Evolutionary conservation across 495 filamentous ascomycete species (phyloP).

Genomic region (Penicillium paradoxum): DNA sequence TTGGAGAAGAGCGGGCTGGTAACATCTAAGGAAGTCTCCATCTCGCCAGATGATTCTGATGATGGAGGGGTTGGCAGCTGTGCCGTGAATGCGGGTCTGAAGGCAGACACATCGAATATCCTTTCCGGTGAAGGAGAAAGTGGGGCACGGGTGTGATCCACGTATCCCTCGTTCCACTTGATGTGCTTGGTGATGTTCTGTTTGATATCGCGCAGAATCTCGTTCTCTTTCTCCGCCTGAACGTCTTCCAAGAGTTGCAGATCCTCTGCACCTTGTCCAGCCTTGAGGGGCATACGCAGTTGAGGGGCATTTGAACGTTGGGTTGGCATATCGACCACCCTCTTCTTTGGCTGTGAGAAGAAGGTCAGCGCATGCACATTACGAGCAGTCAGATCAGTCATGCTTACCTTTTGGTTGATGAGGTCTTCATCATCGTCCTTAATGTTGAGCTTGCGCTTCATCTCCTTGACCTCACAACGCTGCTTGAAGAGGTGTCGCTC

Average conservation of each 20-base stretch:
- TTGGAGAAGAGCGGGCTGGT: constrained; percentile 40
- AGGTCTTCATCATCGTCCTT: constrained; percentile 93
- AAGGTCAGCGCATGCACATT: constrained; percentile 34
- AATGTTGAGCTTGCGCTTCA: constrained; percentile 81
- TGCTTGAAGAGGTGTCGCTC: constrained; percentile 77
- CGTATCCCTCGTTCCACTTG: constrained; percentile 78
- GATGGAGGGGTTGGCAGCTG: constrained; percentile 85
- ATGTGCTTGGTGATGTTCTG: constrained; percentile 74
- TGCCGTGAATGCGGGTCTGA: constrained; percentile 74
- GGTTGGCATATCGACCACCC: constrained; percentile 48
- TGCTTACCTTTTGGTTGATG: constrained; percentile 81
- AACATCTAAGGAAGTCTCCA: constrained; percentile 43
- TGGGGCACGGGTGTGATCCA: constrained; percentile 78
- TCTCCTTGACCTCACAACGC: constrained; percentile 71
- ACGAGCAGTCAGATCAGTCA: neutral
- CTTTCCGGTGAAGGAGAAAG: constrained; percentile 63
- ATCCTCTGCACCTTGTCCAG: constrained; percentile 66
- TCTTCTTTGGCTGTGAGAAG: constrained; percentile 62
- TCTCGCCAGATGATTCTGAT: constrained; percentile 62
- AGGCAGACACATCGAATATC: constrained; percentile 52
- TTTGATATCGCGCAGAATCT: constrained; percentile 71
- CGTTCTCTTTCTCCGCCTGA: constrained; percentile 75
- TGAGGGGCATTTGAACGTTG: constrained; percentile 54
- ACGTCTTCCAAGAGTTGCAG: constrained; percentile 70
- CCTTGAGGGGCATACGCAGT: constrained; percentile 63